Conservation (phyloP, 257 asterid genomes). For the Lavandula angustifolia region DNA sequence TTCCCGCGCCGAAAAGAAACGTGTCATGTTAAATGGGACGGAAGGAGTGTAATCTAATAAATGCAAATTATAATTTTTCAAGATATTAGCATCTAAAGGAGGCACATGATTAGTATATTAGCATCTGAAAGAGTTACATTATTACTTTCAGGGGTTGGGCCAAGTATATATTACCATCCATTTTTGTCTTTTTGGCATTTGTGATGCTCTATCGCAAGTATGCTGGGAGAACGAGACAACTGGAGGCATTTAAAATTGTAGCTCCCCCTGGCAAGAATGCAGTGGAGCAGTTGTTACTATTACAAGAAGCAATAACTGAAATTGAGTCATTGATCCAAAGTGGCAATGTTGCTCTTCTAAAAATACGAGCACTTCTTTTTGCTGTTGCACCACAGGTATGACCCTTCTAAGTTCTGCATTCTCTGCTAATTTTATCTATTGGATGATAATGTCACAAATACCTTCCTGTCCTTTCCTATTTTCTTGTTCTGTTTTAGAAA, state of each 20-base stretch:
- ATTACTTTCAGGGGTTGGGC: slow-evolving; percentile 70
- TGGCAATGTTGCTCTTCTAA: slow-evolving; percentile 69
- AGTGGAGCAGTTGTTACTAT: slow-evolving; percentile 72
- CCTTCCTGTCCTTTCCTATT: no score
- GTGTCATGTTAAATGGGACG: no score
- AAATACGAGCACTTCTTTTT: slow-evolving; percentile 68
- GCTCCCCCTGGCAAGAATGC: slow-evolving; percentile 81
- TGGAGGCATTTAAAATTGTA: slow-evolving; percentile 60
- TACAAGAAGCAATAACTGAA: slow-evolving; percentile 78
- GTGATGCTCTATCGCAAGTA: slow-evolving; percentile 66
- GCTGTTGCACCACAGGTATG: slow-evolving; percentile 77
- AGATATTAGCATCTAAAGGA: no score
- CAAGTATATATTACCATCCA: slow-evolving; percentile 50
- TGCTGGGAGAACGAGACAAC: slow-evolving; percentile 44
- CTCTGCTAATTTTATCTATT: slow-evolving; percentile 14
- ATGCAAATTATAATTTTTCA: no score
- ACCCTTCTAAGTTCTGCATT: slow-evolving; percentile 6
- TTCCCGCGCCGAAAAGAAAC: no score
- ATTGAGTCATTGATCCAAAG: slow-evolving; percentile 67
- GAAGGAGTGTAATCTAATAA: background rate
- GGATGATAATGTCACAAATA: background rate
- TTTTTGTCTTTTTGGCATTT: slow-evolving; percentile 51
- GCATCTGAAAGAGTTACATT: background rate
- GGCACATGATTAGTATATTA: no score
- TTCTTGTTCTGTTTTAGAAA: no score